Conservation (phyloP, 108 stramenopile genomes). For the Cyclotella sp. region DNA sequence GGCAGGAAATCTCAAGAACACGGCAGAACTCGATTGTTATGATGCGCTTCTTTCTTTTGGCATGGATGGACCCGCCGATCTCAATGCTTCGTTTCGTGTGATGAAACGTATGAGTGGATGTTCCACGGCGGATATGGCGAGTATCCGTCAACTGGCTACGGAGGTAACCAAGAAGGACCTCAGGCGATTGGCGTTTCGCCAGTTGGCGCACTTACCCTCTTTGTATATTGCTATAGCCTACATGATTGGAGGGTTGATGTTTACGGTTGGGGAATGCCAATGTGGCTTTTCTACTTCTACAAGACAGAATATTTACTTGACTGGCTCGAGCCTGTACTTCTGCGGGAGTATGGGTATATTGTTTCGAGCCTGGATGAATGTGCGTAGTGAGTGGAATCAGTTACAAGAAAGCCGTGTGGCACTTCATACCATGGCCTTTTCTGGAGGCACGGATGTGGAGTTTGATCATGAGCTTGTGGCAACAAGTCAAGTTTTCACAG, state of each 20-base stretch:
- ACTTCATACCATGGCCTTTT: slow-evolving; percentile 5
- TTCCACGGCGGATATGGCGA: neutral
- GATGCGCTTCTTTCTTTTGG: slow-evolving; percentile 9
- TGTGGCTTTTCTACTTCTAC: neutral
- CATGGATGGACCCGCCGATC: neutral
- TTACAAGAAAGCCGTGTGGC: slow-evolving; percentile 5
- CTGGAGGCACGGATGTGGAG: neutral
- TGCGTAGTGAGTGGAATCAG: slow-evolving; percentile 6
- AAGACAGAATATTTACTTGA: slow-evolving; percentile 14
- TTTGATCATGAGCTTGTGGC: neutral
- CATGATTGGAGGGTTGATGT: slow-evolving; percentile 13
- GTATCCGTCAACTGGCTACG: neutral
- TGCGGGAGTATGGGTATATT: slow-evolving; percentile 2
- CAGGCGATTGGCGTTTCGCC: neutral
- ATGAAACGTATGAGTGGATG: neutral
- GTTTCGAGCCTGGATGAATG: slow-evolving; percentile 4
- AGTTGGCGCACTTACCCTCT: neutral
- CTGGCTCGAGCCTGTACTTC: slow-evolving; percentile 4
- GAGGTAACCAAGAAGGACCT: slow-evolving; percentile 4
- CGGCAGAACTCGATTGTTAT: slow-evolving; percentile 1
- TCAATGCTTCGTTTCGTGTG: slow-evolving; percentile 1
- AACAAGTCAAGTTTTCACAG: neutral
- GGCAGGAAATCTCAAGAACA: neutral
- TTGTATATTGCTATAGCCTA: slow-evolving; percentile 12
- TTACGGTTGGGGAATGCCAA: slow-evolving; percentile 5